These are phyloP conservation scores for Arabidopsis arenosa DNA, from an alignment of 345 rosid genomes.

Conservation along the genomic window DNA sequence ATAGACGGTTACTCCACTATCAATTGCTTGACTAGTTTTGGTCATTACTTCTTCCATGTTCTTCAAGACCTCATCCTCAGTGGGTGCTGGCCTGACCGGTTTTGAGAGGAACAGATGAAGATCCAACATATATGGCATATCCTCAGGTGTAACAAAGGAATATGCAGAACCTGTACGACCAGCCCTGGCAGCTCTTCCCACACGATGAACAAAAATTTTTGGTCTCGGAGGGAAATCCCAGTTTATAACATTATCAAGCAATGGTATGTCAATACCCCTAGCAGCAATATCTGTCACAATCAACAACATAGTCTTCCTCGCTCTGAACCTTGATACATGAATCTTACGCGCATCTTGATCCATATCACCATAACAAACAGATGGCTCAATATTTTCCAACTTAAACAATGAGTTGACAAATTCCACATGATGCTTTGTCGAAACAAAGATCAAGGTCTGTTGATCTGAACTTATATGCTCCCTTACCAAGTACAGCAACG, in stretches of 20 bases:
- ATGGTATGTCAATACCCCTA: conserved; percentile 94
- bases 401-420: conserved; percentile 76
- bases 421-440: conserved; percentile 98
- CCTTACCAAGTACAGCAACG: conserved; percentile 78
- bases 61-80: conserved; percentile 89
- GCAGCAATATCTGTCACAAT: conserved; percentile 98
- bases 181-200: conserved; percentile 95
- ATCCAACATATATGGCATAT: conserved; percentile 86
- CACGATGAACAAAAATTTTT: conserved; percentile 93
- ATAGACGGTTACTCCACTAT: conserved; percentile 85
- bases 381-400: conserved; percentile 83
- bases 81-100: conserved; percentile 83
- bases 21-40: conserved; percentile 72
- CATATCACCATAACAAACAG: conserved; percentile 98
- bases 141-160: conserved; percentile 90
- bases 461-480: conserved; percentile 78
- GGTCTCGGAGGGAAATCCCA: conserved; percentile 99
- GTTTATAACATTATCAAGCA: conserved; percentile 96
- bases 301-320: conserved; percentile 83
- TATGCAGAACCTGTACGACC: conserved; percentile 92
- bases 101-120: conserved; percentile 95
- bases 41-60: conserved; percentile 75
- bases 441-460: conserved; percentile 90
- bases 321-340: conserved; percentile 83
- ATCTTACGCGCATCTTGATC: conserved; percentile 97